Conservation (phyloP, 768 basidiomycete genomes). For the Lactifluus pinguis region DNA sequence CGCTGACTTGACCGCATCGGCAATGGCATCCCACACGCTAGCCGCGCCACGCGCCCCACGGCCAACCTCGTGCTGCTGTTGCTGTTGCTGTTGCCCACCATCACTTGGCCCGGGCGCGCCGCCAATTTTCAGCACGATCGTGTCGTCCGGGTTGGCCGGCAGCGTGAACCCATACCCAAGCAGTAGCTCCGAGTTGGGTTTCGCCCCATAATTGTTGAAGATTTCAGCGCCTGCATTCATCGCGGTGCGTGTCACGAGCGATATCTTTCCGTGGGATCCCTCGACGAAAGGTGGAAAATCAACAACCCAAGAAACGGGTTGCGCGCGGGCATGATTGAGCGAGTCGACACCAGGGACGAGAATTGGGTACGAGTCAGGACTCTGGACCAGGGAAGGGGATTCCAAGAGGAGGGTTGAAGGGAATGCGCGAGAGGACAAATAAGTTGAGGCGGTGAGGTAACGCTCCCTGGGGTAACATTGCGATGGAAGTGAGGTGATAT, state of each 20-base stretch:
- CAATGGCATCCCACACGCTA: constrained; percentile 52
- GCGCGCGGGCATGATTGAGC: constrained; percentile 74
- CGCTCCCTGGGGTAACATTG: constrained; percentile 41
- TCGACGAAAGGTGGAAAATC: constrained; percentile 21
- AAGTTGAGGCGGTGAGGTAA: constrained; percentile 65
- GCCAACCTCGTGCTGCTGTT: constrained; percentile 50
- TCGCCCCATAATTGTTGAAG: constrained; percentile 88
- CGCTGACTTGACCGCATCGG: constrained; percentile 26
- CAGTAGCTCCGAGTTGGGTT: constrained; percentile 83
- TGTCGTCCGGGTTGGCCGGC: constrained; percentile 74
- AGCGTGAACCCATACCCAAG: constrained; percentile 89
- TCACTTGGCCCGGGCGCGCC: constrained; percentile 26
- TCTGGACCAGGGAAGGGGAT: constrained; percentile 42
- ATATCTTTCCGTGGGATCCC: constrained; percentile 33
- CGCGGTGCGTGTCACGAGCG: constrained; percentile 48
- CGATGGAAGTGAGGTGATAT: neutral
- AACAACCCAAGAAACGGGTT: constrained; percentile 78
- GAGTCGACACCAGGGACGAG: constrained; percentile 83
- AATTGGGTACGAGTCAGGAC: constrained; percentile 55
- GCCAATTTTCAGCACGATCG: constrained; percentile 70
- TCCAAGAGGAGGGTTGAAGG: constrained; percentile 70
- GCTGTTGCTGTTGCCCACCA: constrained; percentile 15
- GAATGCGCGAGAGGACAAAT: constrained; percentile 83
- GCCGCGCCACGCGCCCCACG: constrained; percentile 46
- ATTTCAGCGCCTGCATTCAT: constrained; percentile 44